Conservation (phyloP, 495 filamentous ascomycete genomes). For the Penicillium goetzii region DNA sequence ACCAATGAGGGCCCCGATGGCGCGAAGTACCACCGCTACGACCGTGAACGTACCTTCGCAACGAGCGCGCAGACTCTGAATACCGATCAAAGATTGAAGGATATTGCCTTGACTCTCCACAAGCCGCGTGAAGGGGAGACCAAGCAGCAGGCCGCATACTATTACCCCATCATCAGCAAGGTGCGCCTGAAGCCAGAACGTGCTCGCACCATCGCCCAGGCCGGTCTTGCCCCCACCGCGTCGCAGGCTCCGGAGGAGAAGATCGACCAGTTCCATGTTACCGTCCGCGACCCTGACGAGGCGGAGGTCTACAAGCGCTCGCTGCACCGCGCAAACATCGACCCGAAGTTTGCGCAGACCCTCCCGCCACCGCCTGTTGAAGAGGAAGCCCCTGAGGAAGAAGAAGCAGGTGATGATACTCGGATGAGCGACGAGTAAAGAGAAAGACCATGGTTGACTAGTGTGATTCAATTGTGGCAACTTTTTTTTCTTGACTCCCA, state of each 20-base stretch:
- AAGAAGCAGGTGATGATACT: constrained; percentile 25
- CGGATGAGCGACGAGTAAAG: constrained; percentile 32
- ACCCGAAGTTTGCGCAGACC: constrained; percentile 47
- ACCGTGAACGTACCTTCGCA: constrained; percentile 81
- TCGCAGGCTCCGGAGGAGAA: constrained; percentile 47
- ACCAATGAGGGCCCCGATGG: constrained; percentile 53
- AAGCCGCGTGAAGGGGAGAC: constrained; percentile 54
- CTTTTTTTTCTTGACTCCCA: constrained; percentile 22
- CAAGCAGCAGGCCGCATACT: constrained; percentile 77
- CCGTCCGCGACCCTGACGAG: constrained; percentile 56
- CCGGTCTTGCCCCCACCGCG: constrained; percentile 45
- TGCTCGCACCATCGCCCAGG: constrained; percentile 53
- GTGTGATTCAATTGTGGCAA: constrained; percentile 5
- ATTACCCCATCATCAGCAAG: constrained; percentile 83
- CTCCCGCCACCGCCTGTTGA: constrained; percentile 38
- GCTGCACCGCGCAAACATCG: constrained; percentile 47
- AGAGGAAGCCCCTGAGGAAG: constrained; percentile 24
- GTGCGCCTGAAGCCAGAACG: constrained; percentile 62
- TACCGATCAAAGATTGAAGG: constrained; percentile 53
- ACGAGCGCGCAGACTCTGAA: constrained; percentile 70
- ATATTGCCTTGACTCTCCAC: constrained; percentile 65
- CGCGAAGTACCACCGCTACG: constrained; percentile 66
- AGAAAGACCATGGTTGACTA: not conserved
- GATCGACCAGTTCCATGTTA: constrained; percentile 59
- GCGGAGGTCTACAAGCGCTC: constrained; percentile 55